Conservation (phyloP, 805 yeast genomes). For the Jamesozyma jinghongensis region DNA sequence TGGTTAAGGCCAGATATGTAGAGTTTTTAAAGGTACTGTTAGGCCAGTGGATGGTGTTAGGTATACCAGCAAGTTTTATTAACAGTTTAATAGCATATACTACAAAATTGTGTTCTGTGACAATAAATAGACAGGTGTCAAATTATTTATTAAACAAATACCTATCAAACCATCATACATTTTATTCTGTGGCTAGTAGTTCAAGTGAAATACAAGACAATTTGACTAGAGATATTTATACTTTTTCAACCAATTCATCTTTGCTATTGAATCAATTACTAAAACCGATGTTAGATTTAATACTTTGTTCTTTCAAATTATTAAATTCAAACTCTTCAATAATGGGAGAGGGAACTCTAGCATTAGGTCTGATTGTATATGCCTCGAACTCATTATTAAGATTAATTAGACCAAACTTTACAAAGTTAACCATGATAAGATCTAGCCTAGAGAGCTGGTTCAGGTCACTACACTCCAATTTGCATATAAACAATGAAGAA, state of each 20-base stretch:
- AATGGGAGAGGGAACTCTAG: conserved; percentile 63
- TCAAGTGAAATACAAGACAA: conserved; percentile 22
- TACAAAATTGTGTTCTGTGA: conserved; percentile 46
- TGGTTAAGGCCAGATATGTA: conserved; percentile 61
- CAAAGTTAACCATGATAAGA: conserved; percentile 63
- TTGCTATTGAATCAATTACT: conserved; percentile 73
- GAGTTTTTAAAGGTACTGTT: conserved; percentile 53
- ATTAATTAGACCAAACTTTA: conserved; percentile 83
- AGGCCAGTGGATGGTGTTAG: conserved; percentile 70
- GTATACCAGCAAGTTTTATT: conserved; percentile 76
- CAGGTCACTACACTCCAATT: conserved; percentile 71
- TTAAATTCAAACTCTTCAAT: conserved; percentile 38
- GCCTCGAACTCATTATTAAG: conserved; percentile 64
- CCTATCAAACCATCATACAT: conserved; percentile 44
- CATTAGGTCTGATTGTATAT: conserved; percentile 73
- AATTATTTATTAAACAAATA: conserved; percentile 57
- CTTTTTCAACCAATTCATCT: conserved; percentile 63
- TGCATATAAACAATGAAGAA: conserved; percentile 74
- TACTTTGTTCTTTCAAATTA: conserved; percentile 72
- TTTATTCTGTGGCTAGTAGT: conserved; percentile 21
- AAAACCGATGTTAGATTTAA: conserved; percentile 72
- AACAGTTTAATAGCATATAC: conserved; percentile 61
- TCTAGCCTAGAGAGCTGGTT: conserved; percentile 80
- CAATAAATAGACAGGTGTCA: conserved; percentile 58
- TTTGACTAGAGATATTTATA: conserved; percentile 66